Conservation (phyloP, 2,329 filamentous ascomycete species). For the Ambrosiella cleistominuta region DNA sequence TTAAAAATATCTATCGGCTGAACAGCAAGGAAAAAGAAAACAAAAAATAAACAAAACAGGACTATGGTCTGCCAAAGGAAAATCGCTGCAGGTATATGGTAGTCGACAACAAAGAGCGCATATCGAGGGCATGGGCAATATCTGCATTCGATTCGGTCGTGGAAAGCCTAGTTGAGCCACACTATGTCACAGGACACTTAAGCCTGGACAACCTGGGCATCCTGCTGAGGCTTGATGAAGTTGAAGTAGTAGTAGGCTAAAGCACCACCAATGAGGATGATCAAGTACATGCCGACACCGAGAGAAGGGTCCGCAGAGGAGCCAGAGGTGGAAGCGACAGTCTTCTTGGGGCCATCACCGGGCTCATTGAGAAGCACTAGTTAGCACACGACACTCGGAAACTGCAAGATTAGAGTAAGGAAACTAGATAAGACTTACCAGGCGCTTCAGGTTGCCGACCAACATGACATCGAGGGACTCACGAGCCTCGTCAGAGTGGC, state of each 20-base stretch:
- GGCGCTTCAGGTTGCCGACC: slow-evolving; percentile 62
- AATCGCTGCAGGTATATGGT: background rate
- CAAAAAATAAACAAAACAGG: background rate
- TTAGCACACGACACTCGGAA: background rate
- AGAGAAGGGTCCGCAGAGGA: slow-evolving; percentile 37
- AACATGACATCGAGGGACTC: slow-evolving; percentile 71
- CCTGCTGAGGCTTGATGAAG: slow-evolving; percentile 48
- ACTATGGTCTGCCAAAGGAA: background rate
- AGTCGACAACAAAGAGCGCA: background rate
- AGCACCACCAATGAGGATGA: slow-evolving; percentile 61
- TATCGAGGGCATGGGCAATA: background rate
- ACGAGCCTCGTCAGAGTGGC: slow-evolving; percentile 94
- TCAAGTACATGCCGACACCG: slow-evolving; percentile 64
- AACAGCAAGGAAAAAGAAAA: background rate
- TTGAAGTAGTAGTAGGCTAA: slow-evolving; percentile 69
- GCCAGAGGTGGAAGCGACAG: slow-evolving; percentile 29
- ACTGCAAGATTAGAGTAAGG: background rate
- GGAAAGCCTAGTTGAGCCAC: background rate
- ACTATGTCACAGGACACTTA: background rate
- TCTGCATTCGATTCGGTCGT: background rate
- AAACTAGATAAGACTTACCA: slow-evolving; percentile 36
- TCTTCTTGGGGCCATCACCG: slow-evolving; percentile 56
- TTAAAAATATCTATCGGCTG: background rate
- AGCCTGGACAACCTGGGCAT: slow-evolving; percentile 19
- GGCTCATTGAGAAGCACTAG: slow-evolving; percentile 30